A percentile compares a stretch with the other conserved stretches of the same genome.
These are phyloP conservation scores for Epichloe uncinata DNA, from an alignment of 2,329 filamentous ascomycete genomes.

Conservation along the genomic window DNA sequence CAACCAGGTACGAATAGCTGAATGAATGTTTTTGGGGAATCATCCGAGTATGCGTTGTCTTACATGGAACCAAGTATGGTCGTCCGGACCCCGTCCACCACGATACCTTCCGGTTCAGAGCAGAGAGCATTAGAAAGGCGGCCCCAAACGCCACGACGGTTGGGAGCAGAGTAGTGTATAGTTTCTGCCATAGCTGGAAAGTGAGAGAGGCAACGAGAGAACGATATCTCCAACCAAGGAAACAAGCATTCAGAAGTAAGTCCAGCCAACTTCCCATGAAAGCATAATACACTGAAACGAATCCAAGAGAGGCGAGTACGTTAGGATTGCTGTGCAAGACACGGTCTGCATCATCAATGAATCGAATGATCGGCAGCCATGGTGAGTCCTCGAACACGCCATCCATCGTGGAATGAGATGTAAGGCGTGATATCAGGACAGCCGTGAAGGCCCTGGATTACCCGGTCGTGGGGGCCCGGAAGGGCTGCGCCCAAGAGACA, in stretches of 20 bases:
- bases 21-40: slow-evolving; percentile 57
- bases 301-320: neutral
- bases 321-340: neutral
- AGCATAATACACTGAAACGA: slow-evolving; percentile 9
- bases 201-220: neutral
- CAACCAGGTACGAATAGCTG: slow-evolving; percentile 55
- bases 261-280: slow-evolving; percentile 13
- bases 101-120: neutral
- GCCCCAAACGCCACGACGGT: neutral
- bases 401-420: slow-evolving; percentile 12
- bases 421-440: neutral
- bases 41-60: slow-evolving; percentile 51
- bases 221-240: slow-evolving; percentile 1
- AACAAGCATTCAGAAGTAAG: slow-evolving; percentile 4
- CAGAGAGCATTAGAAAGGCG: neutral
- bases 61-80: slow-evolving; percentile 50
- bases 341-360: slow-evolving; percentile 11
- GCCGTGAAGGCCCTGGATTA: neutral
- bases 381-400: slow-evolving; percentile 13
- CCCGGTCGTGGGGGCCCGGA: neutral
- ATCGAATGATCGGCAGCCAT: slow-evolving; percentile 10
- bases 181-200: neutral
- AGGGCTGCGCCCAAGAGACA: neutral
- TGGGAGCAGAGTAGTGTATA: neutral
- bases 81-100: slow-evolving; percentile 6